Percentiles rank a stretch among this genome's conserved stretches.
These are phyloP conservation scores for Lipomyces starkeyi DNA, from an alignment of 805 yeast species.

Conservation along the genomic window DNA sequence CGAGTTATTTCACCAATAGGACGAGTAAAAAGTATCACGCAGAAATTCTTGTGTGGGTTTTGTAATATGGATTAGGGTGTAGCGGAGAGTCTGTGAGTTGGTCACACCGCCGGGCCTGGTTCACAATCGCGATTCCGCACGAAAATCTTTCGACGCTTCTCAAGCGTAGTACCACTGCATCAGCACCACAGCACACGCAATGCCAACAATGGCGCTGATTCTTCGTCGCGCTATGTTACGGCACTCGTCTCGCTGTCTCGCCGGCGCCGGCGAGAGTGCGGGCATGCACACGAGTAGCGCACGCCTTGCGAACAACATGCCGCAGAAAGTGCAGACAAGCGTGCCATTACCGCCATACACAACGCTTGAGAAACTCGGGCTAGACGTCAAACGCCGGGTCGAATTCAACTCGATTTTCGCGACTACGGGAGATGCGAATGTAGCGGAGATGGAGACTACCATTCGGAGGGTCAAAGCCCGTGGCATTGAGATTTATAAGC, in stretches of 20 bases:
- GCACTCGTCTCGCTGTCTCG: not conserved
- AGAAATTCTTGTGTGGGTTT: too few species aligned
- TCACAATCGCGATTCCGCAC: not conserved
- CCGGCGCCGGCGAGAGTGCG: not conserved
- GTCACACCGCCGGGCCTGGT: too few species aligned
- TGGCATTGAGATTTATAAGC: constrained; percentile 23
- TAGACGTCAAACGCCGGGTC: constrained; percentile 15
- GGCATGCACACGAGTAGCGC: constrained; percentile 30
- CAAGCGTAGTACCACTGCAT: not conserved
- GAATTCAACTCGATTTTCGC: constrained; percentile 4
- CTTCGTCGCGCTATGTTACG: not conserved
- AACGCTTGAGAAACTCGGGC: constrained; percentile 28
- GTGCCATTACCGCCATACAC: constrained; percentile 5
- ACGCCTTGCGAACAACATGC: constrained; percentile 23
- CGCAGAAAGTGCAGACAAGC: not conserved
- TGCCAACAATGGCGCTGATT: not conserved
- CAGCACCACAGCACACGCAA: not conserved
- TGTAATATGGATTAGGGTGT: too few species aligned
- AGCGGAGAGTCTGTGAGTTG: too few species aligned
- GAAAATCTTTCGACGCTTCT: not conserved
- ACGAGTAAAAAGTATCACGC: too few species aligned
- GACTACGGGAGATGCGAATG: not conserved
- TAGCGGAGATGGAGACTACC: constrained; percentile 5
- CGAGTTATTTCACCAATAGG: too few species aligned
- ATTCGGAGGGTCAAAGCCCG: constrained; percentile 13